Base-by-base conservation (phyloP, 805 yeast species). In the Starmerella tilneyi region DNA sequence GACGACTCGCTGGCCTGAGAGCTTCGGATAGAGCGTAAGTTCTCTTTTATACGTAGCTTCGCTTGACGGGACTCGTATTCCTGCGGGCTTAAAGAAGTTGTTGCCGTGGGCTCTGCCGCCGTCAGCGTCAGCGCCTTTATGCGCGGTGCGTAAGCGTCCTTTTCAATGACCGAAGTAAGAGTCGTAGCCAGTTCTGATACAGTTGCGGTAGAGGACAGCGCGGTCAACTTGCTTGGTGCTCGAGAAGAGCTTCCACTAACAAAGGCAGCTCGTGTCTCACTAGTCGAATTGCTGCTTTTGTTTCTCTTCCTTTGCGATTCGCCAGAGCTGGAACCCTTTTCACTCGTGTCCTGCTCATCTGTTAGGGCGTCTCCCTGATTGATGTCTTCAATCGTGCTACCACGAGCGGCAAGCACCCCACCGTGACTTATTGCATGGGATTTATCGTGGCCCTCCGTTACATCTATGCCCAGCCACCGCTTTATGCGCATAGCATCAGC, bases 1-100 rank as follows among this genome's bases (percentile, higher is more conserved):
- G n/a, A n/a, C n/a, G n/a, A n/a, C n/a, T n/a, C n/a, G n/a, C n/a
- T n/a, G n/a, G 44, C 48, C 8, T 49, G 46, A 20, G 46, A 46
- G 27, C 50, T 38, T 6, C 56, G 54, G 27, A 52, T 50, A 2
- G 54, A 47, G 17, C 46, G 42, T 9, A 52, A 42, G 26, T 50
- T 50, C 29, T 43, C 51, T 34, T 48, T 47, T 27, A 45, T 38
- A 5, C 52, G 44, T 28, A 34, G 39, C 31, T 29, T 38, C 47
- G 41, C 48, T 4, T 41, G 41, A 9, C 45, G 39, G 15, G 48
- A 40, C 29, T 45, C 41, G 34, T 52, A 48, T 40, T 50, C 56
- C 9, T 48, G 48, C 3, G 51, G 52, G 27, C 50, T 45, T 15
- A 50, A 35, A 8, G 50, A 44, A 23, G 37, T 46, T 7, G 54